A percentile compares a stretch with the other conserved stretches of the same genome.
These are phyloP conservation scores for Pseudogymnoascus sp. DNA, from an alignment of 2,329 filamentous ascomycete species.

Conservation along the genomic window DNA sequence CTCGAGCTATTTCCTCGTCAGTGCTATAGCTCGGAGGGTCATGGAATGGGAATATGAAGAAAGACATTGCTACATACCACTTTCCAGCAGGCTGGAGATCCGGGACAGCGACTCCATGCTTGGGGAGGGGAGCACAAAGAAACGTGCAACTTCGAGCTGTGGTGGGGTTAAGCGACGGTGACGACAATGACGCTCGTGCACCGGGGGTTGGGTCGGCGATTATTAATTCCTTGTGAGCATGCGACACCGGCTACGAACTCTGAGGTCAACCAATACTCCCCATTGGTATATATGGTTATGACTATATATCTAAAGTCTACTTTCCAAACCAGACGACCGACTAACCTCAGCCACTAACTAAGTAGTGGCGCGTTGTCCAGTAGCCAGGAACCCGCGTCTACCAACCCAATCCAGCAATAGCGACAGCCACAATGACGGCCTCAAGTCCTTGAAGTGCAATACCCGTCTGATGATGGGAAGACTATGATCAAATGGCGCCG, in stretches of 20 bases:
- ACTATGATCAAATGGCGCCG: slow-evolving; percentile 17
- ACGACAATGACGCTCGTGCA: slow-evolving; percentile 9
- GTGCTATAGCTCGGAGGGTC: neutral
- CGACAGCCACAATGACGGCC: neutral
- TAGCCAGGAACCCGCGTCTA: neutral
- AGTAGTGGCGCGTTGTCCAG: neutral
- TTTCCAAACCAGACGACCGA: neutral
- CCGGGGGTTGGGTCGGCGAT: neutral
- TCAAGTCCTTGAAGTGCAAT: neutral
- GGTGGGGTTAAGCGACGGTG: slow-evolving; percentile 25
- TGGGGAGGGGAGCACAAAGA: neutral
- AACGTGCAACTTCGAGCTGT: slow-evolving; percentile 14
- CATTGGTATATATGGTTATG: neutral
- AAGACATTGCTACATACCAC: slow-evolving; percentile 53
- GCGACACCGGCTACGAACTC: neutral
- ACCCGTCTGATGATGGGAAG: neutral
- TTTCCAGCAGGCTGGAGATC: slow-evolving; percentile 91
- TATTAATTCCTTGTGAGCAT: neutral
- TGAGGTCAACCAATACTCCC: neutral
- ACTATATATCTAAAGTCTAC: neutral
- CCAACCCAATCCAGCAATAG: neutral
- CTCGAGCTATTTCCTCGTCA: slow-evolving; percentile 58
- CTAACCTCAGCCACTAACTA: neutral
- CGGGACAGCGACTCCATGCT: slow-evolving; percentile 91
- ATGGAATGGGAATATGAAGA: neutral